Evolutionary conservation across 2,329 filamentous ascomycete genomes (phyloP), one percentile per base, ranked within the genome.

Genomic region (Chaetomiaceae sp.): DNA sequence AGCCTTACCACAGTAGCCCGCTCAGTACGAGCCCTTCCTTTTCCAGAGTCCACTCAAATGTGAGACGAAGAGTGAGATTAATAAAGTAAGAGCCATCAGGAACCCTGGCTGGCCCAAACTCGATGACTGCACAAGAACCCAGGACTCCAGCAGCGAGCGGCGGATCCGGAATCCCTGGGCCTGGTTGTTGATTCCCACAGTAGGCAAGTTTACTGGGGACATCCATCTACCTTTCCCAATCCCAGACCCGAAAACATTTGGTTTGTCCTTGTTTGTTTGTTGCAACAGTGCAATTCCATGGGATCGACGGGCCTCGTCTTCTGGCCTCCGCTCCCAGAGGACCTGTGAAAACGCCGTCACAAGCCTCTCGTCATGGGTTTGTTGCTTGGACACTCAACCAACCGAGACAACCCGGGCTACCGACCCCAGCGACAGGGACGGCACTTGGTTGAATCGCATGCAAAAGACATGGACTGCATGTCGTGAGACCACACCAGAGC

Each of bases 341-440:
- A 25, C 38, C 7, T 45, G 16, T 16, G 30, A 33, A 20, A 31
- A 27, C 38, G 38, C 37, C 47, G 43, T 20, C 30, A 23, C 48
- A 47, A 49, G 39, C 43, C 38, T 46, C 51, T 49, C 44, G 44
- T 39, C 48, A 48, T 54, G 42, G 39, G n/a, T 40, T 52, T 50
- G 41, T 31, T 48, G 37, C 42, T 44, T 45, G 33, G 41, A 46
- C 23, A 38, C 30, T 55, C 37, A 38, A 25, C 12, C 50, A 55
- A 54, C 55, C 58, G 54, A 60, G 53, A 56, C 56, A 56, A 46
- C 56, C n/a, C 51, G 49, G 52, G 52, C 48, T 50, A 30, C 47
- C 46, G 38, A 51, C 47, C 54, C 55, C 50, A 41, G 55, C 20
- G 33, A 41, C 50, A 51, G 31, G 52, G 49, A 51, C 50, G 27